Evolutionary conservation across 768 basidiomycete species (phyloP).

Genomic region (Termitomyces sp.): DNA sequence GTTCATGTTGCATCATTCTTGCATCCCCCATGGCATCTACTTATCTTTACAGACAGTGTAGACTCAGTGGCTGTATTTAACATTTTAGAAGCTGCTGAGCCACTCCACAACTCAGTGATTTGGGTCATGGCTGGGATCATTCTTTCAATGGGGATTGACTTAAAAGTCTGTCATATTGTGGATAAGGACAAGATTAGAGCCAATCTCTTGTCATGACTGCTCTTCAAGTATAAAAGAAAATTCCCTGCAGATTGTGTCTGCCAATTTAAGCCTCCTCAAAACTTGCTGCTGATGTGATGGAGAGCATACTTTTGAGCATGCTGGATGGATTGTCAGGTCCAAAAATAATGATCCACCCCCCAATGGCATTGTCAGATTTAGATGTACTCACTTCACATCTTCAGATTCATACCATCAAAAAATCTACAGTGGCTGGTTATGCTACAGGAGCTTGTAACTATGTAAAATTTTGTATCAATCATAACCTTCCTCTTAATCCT

Average conservation of each 20-base stretch:
- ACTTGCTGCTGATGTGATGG: neutral
- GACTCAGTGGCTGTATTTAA: neutral
- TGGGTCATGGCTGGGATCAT: neutral
- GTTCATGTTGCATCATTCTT: slow-evolving; percentile 7
- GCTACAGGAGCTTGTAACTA: neutral
- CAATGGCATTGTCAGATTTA: neutral
- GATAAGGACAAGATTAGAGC: too few relatives aligned
- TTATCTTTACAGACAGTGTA: slow-evolving; percentile 9
- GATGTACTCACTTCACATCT: neutral
- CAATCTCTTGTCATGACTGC: neutral
- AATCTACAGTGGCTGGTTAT: neutral
- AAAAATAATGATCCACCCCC: too few relatives aligned
- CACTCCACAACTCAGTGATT: neutral
- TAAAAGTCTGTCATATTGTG: neutral
- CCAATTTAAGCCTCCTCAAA: too few relatives aligned
- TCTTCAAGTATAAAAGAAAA: neutral
- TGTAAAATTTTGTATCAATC: neutral
- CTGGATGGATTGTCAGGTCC: neutral
- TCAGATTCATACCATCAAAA: neutral
- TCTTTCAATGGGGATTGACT: neutral
- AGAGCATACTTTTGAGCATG: neutral
- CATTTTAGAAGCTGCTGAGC: neutral
- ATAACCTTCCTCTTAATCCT: too few relatives aligned
- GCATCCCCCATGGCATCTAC: slow-evolving; percentile 13
- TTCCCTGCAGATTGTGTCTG: slow-evolving; percentile 5